Percentiles rank a stretch among this genome's conserved stretches.
These are phyloP conservation scores for Lycium ferocissimum DNA, from an alignment of 257 asterid species.

Conservation along the genomic window DNA sequence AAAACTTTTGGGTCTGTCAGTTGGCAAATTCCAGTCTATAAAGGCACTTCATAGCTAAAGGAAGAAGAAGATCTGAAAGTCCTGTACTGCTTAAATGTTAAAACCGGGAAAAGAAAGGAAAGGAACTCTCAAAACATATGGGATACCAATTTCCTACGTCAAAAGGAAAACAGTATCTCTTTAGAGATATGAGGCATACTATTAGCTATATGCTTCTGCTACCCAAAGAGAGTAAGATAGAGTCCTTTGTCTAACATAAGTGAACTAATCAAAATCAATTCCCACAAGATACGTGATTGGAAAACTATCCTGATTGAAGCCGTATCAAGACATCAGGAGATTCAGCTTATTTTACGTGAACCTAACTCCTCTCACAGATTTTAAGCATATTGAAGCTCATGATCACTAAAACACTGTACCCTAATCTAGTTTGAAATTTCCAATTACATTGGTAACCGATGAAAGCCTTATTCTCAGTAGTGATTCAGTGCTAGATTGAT, in stretches of 20 bases:
- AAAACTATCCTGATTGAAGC: no score
- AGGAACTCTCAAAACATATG: neutral
- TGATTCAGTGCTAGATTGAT: neutral
- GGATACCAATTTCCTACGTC: neutral
- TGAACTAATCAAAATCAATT: conserved; percentile 9
- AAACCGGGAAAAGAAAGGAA: neutral
- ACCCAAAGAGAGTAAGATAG: neutral
- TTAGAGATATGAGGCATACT: neutral
- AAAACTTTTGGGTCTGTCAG: conserved; percentile 7
- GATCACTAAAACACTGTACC: neutral
- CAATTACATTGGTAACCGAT: neutral
- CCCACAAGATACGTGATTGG: neutral
- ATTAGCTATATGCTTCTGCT: neutral
- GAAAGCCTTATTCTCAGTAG: neutral
- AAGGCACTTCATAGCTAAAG: neutral
- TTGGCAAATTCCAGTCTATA: neutral
- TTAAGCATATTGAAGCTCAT: neutral
- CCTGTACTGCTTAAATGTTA: neutral
- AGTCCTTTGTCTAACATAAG: neutral
- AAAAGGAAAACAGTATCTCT: neutral
- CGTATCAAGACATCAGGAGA: neutral
- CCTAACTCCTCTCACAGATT: neutral
- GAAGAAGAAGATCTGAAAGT: neutral
- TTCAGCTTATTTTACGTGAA: neutral
- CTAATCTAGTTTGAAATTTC: neutral